These are phyloP conservation scores for Phytopythium oedochilum DNA, from an alignment of 352 stramenopile genomes.

Conservation along the genomic window DNA sequence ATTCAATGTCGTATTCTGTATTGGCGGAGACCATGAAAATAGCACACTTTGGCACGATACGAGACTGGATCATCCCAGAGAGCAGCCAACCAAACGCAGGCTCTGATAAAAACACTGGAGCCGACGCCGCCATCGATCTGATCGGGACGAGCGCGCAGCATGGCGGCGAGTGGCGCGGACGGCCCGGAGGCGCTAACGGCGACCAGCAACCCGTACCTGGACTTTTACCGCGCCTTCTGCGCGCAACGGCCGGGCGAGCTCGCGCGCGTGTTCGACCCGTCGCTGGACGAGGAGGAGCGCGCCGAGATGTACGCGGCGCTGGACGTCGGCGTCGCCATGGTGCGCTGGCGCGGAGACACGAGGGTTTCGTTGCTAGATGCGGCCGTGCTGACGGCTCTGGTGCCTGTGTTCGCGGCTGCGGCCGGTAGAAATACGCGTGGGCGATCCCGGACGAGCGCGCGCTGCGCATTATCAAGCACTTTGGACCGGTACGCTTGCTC, in stretches of 20 bases:
- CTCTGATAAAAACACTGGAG: too few relatives aligned
- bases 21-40: too few relatives aligned
- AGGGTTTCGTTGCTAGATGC: too few relatives aligned
- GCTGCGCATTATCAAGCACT: constrained; percentile 90
- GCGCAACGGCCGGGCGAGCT: constrained; percentile 51
- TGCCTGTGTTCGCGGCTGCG: neutral
- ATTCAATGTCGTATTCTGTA: too few relatives aligned
- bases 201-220: constrained; percentile 78
- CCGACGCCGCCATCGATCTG: too few relatives aligned
- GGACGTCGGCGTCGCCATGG: constrained; percentile 79
- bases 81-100: too few relatives aligned
- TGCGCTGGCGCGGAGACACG: constrained; percentile 10
- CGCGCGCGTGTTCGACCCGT: constrained; percentile 65
- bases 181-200: constrained; percentile 39
- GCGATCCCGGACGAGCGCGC: constrained; percentile 87
- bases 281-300: constrained; percentile 60
- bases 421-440: constrained; percentile 86
- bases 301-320: constrained; percentile 65
- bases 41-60: too few relatives aligned
- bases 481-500: constrained; percentile 76
- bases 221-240: constrained; percentile 72
- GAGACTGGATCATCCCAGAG: too few relatives aligned
- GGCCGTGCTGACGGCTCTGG: neutral
- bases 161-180: constrained; percentile 10
- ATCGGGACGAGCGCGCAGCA: neutral